Conservation (phyloP, 2,329 filamentous ascomycete species). For the Coniochaeta prunicola region DNA sequence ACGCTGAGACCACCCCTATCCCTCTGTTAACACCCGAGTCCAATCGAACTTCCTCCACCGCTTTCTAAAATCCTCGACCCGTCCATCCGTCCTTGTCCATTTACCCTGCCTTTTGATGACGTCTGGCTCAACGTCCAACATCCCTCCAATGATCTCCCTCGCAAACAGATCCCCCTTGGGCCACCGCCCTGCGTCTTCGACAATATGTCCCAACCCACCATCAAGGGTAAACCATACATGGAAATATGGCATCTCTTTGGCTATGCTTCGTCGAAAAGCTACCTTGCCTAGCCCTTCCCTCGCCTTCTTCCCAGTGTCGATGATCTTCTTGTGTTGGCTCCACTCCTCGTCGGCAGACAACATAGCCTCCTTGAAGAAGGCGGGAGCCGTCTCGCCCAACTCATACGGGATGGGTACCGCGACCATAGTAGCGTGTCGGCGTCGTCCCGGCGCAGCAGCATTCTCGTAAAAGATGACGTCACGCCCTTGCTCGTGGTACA, state of each 20-base stretch:
- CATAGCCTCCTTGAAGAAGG: conserved; percentile 94
- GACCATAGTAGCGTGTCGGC: conserved; percentile 77
- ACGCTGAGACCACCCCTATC: neutral
- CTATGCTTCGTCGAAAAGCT: conserved; percentile 75
- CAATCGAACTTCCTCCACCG: conserved; percentile 93
- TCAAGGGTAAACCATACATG: conserved; percentile 94
- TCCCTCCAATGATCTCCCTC: conserved; percentile 83
- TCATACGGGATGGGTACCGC: conserved; percentile 85
- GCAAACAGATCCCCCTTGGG: conserved; percentile 89
- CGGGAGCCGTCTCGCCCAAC: conserved; percentile 84
- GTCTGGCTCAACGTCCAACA: conserved; percentile 76
- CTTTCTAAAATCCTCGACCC: conserved; percentile 73
- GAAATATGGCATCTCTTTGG: conserved; percentile 97
- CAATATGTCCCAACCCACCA: conserved; percentile 84
- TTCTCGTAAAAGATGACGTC: conserved; percentile 98
- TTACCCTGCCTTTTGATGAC: conserved; percentile 84
- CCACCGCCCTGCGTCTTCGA: conserved; percentile 82
- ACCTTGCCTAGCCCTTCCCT: conserved; percentile 65
- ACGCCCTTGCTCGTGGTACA: conserved; percentile 90
- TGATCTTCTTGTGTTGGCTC: conserved; percentile 90
- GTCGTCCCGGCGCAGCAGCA: conserved; percentile 71
- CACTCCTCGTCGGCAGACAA: conserved; percentile 84
- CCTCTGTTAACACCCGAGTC: conserved; percentile 49
- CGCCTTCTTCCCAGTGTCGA: conserved; percentile 69
- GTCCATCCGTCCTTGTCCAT: conserved; percentile 65